A percentile compares a stretch with the other conserved stretches of the same genome.
Conservation (phyloP, 2,329 filamentous ascomycete species). For the Alternaria tenuissima region DNA sequence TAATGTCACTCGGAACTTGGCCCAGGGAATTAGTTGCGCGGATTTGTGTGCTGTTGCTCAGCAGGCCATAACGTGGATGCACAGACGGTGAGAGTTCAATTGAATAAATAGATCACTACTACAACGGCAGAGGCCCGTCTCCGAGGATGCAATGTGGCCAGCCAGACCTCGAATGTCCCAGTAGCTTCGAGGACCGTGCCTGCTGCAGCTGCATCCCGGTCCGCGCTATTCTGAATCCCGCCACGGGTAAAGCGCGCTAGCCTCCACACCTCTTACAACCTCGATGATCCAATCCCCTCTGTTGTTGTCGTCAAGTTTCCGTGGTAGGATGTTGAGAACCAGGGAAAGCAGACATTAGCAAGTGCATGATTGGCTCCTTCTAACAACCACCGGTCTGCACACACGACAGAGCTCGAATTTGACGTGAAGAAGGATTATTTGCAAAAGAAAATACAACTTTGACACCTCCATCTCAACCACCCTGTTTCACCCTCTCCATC, state of each 20-base stretch:
- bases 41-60: slow-evolving; percentile 4
- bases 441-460: not conserved
- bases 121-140: slow-evolving; percentile 4
- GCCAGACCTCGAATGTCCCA: not conserved
- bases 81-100: slow-evolving; percentile 15
- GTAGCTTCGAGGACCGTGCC: slow-evolving; percentile 24
- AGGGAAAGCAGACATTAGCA: no score
- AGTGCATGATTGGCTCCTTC: no score
- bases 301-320: no score
- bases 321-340: no score
- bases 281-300: not conserved
- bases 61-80: slow-evolving; percentile 12
- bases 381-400: no score
- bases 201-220: slow-evolving; percentile 18
- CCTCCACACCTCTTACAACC: slow-evolving; percentile 9
- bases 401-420: no score
- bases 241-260: slow-evolving; percentile 11
- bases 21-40: slow-evolving; percentile 12
- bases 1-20: slow-evolving; percentile 17
- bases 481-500: not conserved
- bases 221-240: slow-evolving; percentile 12
- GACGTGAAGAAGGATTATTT: no score
- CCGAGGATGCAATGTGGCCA: slow-evolving; percentile 5
- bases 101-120: slow-evolving; percentile 13
- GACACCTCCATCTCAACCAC: not conserved